phyloP scores from a whole-genome alignment of 192 early-diverging fungal genomes.

The Diversispora epigaea region DNA sequence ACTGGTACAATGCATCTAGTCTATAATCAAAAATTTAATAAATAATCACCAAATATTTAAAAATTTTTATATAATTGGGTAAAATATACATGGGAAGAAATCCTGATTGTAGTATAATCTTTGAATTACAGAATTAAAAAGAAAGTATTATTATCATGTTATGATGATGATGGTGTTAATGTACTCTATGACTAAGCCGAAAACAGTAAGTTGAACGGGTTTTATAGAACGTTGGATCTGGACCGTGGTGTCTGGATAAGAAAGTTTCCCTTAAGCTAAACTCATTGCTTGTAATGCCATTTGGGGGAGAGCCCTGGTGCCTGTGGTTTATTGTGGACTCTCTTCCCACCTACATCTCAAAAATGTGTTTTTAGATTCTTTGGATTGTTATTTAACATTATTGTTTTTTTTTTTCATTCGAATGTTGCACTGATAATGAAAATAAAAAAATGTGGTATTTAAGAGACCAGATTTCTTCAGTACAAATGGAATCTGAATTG shows the following conservation, averaged over 20 bases:
- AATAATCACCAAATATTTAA: too few species aligned
- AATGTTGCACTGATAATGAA: neutral
- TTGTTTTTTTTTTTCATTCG: neutral
- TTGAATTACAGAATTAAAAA: too few species aligned
- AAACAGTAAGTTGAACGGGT: slow-evolving; percentile 11
- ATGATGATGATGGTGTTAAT: neutral
- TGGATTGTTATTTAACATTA: slow-evolving; percentile 2
- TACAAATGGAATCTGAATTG: neutral
- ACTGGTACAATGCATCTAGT: too few species aligned
- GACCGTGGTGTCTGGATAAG: too few species aligned
- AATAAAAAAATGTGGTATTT: neutral
- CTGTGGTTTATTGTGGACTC: slow-evolving; percentile 28
- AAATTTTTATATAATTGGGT: too few species aligned
- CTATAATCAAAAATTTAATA: too few species aligned
- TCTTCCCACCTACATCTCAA: slow-evolving; percentile 15
- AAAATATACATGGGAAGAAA: too few species aligned
- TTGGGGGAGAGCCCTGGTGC: neutral
- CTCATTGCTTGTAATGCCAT: neutral
- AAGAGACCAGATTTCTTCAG: neutral
- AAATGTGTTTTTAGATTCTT: neutral
- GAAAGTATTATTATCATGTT: too few species aligned
- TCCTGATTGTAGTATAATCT: too few species aligned
- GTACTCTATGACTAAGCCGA: slow-evolving; percentile 7
- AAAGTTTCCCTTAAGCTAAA: slow-evolving; percentile 32
- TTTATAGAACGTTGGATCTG: neutral